These are phyloP conservation scores for Tremellales sp. DNA, from an alignment of 1,284 basidiomycete genomes.

Conservation along the genomic window DNA sequence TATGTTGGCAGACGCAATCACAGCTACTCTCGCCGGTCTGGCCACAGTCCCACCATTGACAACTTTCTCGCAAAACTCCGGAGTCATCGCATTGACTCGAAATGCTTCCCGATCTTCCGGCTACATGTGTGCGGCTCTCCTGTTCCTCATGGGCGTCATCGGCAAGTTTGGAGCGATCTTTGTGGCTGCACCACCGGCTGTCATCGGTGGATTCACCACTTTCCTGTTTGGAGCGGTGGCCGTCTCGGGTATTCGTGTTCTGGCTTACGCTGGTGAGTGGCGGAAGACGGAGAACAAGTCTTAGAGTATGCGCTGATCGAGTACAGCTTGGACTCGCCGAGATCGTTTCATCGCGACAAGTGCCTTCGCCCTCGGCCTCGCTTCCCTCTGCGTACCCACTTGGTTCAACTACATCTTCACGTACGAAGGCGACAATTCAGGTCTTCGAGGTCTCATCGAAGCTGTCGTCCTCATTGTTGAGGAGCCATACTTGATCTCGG, in stretches of 20 bases:
- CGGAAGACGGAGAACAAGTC: too few relatives aligned
- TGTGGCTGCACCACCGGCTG: constrained; percentile 21
- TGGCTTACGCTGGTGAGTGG: constrained; percentile 54
- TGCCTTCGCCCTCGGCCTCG: constrained; percentile 70
- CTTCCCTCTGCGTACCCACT: constrained; percentile 52
- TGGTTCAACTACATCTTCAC: constrained; percentile 44
- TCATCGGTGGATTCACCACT: constrained; percentile 24
- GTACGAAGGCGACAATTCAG: constrained; percentile 54
- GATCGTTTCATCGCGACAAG: constrained; percentile 71
- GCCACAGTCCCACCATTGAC: constrained; percentile 33
- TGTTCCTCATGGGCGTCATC: constrained; percentile 33
- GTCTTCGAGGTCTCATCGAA: constrained; percentile 68
- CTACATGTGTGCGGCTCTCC: constrained; percentile 31
- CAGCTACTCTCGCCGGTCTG: constrained; percentile 28
- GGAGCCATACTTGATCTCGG: constrained; percentile 52
- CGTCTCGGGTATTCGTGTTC: constrained; percentile 65
- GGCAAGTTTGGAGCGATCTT: constrained; percentile 35
- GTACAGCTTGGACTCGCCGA: constrained; percentile 61
- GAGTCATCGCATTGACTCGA: constrained; percentile 35
- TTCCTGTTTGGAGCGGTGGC: constrained; percentile 48
- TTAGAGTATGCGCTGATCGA: too few relatives aligned
- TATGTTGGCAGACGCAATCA: constrained; percentile 31
- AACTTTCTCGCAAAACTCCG: constrained; percentile 36
- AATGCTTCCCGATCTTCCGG: constrained; percentile 30
- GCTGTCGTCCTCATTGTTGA: constrained; percentile 75